These are phyloP conservation scores for Epichloe hybrida DNA, from an alignment of 2,329 filamentous ascomycete genomes.

Conservation along the genomic window DNA sequence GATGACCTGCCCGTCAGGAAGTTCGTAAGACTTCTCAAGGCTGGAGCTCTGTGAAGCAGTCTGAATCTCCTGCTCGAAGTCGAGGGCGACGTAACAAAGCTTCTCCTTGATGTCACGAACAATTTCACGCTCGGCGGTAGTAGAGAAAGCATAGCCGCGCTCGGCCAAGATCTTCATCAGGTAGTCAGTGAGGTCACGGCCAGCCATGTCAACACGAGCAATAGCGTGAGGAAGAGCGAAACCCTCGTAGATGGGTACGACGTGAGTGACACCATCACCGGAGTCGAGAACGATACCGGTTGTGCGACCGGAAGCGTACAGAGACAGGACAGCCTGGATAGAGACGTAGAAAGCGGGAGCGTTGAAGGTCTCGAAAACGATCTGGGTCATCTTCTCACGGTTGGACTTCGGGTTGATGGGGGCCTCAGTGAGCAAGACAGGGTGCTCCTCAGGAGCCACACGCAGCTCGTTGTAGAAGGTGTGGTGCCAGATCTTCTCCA, in stretches of 20 bases:
- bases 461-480: slow-evolving; percentile 99
- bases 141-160: slow-evolving; percentile 99
- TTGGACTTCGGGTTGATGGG: slow-evolving; percentile 99
- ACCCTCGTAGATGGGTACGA: slow-evolving; percentile 99
- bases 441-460: slow-evolving; percentile 99
- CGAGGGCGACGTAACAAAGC: slow-evolving; percentile 99
- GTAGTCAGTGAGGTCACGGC: slow-evolving; percentile 99
- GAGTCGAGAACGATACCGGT: slow-evolving; percentile 99
- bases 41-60: slow-evolving; percentile 96
- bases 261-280: slow-evolving; percentile 99
- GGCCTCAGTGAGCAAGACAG: slow-evolving; percentile 95
- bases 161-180: slow-evolving; percentile 99
- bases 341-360: slow-evolving; percentile 99
- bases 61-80: slow-evolving; percentile 99
- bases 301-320: slow-evolving; percentile 99
- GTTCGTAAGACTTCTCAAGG: slow-evolving; percentile 99
- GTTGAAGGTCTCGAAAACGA: slow-evolving; percentile 99
- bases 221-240: slow-evolving; percentile 99
- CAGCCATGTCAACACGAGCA: slow-evolving; percentile 99
- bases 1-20: slow-evolving; percentile 98
- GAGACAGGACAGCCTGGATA: slow-evolving; percentile 97
- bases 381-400: slow-evolving; percentile 99
- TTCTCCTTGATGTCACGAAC: slow-evolving; percentile 99
- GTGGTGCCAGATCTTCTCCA: slow-evolving; percentile 99
- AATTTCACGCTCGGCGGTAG: slow-evolving; percentile 99